Evolutionary conservation across 176 grass and related monocot genomes (phyloP), one percentile per base, ranked within the genome.

Genomic region (Zea luxurians): DNA sequence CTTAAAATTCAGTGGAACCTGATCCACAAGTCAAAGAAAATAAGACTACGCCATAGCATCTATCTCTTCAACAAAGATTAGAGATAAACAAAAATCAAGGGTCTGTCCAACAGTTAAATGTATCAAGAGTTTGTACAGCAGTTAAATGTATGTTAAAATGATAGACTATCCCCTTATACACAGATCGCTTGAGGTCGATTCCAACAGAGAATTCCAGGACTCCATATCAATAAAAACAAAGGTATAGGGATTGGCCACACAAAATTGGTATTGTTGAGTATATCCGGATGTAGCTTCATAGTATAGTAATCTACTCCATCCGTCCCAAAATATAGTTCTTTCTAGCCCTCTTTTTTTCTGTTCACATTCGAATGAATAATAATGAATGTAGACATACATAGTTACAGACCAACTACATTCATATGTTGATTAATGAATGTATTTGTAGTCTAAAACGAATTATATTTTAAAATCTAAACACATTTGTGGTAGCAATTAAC

Each of bases 1-100:
- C 1, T 34, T 40, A 46, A 87, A 77, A 54, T 44, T 48, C 74
- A 17, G 13, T 48, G 72, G 76, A 55, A 58, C 16, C 15, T 48
- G 58, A 71, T 68, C 34, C 55, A 9, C 17, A 36, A 8, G 15
- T 48, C 4, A 40, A 78, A 37, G 7, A n/a, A 63, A 79, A 68
- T 3, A 79, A 79, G n/a, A 53, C 8, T 37, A 27, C 35, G 63
- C 20, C 15, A 21, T 64, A 70, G 61, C 37, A 70, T 55, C 17
- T 49, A 69, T 70, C 13, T 10, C 17, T 41, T 73, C 76, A 34
- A 47, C 12, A 69, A 12, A 40, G 2, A 3, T 35, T 61, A 46
- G 8, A 67, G 35, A 66, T 27, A 85, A 85, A 64, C 41, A 59
- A 55, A 55, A 55, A 55, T 40, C 38, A 40, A 40, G 38, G 4